These are phyloP conservation scores for Microdochium trichocladiopsis DNA, from an alignment of 2,329 filamentous ascomycete species.

Conservation along the genomic window DNA sequence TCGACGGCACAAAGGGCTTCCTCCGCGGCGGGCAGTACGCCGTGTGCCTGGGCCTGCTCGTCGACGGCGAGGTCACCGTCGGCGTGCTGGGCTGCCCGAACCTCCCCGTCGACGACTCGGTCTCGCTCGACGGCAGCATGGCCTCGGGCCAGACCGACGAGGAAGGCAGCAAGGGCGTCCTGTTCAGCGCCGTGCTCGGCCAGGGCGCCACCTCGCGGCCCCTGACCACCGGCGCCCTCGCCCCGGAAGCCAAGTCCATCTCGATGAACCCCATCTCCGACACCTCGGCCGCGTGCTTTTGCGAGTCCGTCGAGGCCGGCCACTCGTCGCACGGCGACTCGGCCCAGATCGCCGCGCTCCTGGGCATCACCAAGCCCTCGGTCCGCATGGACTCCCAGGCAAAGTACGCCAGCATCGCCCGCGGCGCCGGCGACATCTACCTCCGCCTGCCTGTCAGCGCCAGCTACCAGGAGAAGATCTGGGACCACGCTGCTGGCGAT, in stretches of 20 bases:
- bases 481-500: constrained; percentile 96
- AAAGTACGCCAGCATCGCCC: constrained; percentile 92
- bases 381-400: constrained; percentile 97
- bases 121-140: constrained; percentile 62
- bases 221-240: constrained; percentile 50
- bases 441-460: constrained; percentile 78
- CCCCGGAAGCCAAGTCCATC: constrained; percentile 52
- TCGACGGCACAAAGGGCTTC: constrained; percentile 97
- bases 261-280: constrained; percentile 71
- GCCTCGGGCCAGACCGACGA: constrained; percentile 68
- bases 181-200: constrained; percentile 79
- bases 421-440: constrained; percentile 92
- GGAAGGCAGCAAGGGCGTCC: constrained; percentile 65
- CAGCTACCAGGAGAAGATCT: constrained; percentile 97
- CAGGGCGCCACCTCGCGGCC: constrained; percentile 76
- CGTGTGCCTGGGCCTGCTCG: constrained; percentile 85
- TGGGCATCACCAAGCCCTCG: constrained; percentile 83
- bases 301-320: constrained; percentile 89
- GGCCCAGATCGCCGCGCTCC: constrained; percentile 70
- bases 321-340: constrained; percentile 90
- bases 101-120: constrained; percentile 77
- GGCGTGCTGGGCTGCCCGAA: constrained; percentile 95
- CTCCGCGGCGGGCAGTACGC: constrained; percentile 94
- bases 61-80: constrained; percentile 88
- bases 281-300: constrained; percentile 80